Percentiles rank a stretch among this genome's conserved stretches.
These are phyloP conservation scores for Aspergillus conjunctus DNA, from an alignment of 495 filamentous ascomycete species.

Conservation along the genomic window DNA sequence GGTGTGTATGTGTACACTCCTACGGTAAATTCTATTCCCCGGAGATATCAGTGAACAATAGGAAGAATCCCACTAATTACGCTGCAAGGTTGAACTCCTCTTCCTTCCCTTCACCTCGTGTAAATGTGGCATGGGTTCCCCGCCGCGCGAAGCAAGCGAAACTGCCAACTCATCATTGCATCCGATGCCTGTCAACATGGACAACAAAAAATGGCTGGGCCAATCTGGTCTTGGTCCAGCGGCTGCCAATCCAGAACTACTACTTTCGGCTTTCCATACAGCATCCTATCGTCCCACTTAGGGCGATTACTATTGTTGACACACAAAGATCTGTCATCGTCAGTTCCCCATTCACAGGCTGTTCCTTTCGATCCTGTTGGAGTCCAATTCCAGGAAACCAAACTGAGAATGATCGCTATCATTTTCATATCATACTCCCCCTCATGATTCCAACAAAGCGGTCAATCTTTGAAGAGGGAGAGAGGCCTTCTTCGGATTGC, in stretches of 20 bases:
- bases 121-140: slow-evolving; percentile 31
- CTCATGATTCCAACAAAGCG: slow-evolving; percentile 2
- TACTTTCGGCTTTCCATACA: slow-evolving; percentile 12
- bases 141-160: slow-evolving; percentile 38
- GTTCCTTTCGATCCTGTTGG: slow-evolving; percentile 1
- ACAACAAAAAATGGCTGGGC: slow-evolving; percentile 30
- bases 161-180: slow-evolving; percentile 92
- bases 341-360: neutral
- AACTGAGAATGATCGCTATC: neutral
- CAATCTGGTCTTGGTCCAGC: slow-evolving; percentile 25
- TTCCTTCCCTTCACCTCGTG: slow-evolving; percentile 21
- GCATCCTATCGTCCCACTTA: slow-evolving; percentile 18
- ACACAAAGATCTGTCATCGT: slow-evolving; percentile 8
- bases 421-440: neutral
- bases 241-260: slow-evolving; percentile 18
- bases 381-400: slow-evolving; percentile 7
- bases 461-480: slow-evolving; percentile 9
- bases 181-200: slow-evolving; percentile 54
- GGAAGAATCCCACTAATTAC: slow-evolving; percentile 22
- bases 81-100: slow-evolving; percentile 24
- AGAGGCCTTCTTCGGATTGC: slow-evolving; percentile 16
- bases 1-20: neutral
- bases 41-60: slow-evolving; percentile 16
- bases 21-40: slow-evolving; percentile 15
- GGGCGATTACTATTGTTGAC: neutral